phyloP scores from a whole-genome alignment of 768 basidiomycete species.

The Suillus subaureus region DNA sequence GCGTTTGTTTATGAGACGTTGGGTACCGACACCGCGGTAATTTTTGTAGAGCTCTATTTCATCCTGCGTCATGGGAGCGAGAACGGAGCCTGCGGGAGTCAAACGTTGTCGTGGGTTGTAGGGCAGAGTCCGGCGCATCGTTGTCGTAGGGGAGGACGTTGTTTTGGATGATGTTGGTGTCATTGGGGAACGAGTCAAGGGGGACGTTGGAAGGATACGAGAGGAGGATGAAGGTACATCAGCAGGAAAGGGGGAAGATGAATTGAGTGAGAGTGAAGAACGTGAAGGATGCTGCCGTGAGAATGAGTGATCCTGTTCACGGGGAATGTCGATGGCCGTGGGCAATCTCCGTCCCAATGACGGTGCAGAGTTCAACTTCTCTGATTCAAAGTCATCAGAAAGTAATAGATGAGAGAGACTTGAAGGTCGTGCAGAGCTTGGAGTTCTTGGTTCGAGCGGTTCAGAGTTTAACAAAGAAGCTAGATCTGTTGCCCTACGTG shows the following conservation, averaged over 20 bases:
- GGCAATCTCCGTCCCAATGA: slow-evolving; percentile 36
- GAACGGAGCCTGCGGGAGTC: slow-evolving; percentile 61
- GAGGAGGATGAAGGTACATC: slow-evolving; percentile 21
- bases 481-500: slow-evolving; percentile 74
- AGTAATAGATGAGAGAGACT: slow-evolving; percentile 44
- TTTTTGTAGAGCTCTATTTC: slow-evolving; percentile 64
- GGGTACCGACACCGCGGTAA: slow-evolving; percentile 57
- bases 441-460: slow-evolving; percentile 40
- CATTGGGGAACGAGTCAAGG: slow-evolving; percentile 31
- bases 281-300: slow-evolving; percentile 25
- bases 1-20: slow-evolving; percentile 51
- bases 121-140: slow-evolving; percentile 43
- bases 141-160: slow-evolving; percentile 36
- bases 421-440: slow-evolving; percentile 43
- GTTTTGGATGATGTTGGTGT: slow-evolving; percentile 33
- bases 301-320: slow-evolving; percentile 28
- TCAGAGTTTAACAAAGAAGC: slow-evolving; percentile 74
- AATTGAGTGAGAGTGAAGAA: slow-evolving; percentile 24
- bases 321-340: slow-evolving; percentile 35
- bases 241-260: slow-evolving; percentile 19
- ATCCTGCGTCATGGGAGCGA: slow-evolving; percentile 61
- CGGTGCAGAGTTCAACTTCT: slow-evolving; percentile 25
- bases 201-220: slow-evolving; percentile 30
- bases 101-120: slow-evolving; percentile 68
- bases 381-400: slow-evolving; percentile 30